A percentile compares a stretch with the other conserved stretches of the same genome.
Conservation (phyloP, 257 asterid species). For the Eucommia ulmoides region DNA sequence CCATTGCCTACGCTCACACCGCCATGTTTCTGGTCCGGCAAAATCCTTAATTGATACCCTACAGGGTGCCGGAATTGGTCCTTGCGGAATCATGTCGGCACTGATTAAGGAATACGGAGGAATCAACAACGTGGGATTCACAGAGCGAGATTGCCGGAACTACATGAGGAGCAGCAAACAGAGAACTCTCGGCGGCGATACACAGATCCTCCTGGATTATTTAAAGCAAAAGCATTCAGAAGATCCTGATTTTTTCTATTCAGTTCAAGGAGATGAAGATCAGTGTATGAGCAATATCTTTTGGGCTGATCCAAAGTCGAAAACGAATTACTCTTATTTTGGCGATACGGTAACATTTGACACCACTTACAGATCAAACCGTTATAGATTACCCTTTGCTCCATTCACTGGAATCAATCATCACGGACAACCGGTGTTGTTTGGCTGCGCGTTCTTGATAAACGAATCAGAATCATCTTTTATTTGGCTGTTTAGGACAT, state of each 20-base stretch:
- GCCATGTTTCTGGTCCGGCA: slow-evolving; percentile 9
- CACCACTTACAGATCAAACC: slow-evolving; percentile 4
- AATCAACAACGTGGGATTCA: slow-evolving; percentile 5
- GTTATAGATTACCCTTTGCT: slow-evolving; percentile 8
- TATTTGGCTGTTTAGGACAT: slow-evolving; percentile 10
- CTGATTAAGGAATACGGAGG: slow-evolving; percentile 12
- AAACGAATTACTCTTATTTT: slow-evolving; percentile 2
- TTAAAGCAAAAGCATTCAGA: slow-evolving; percentile 8
- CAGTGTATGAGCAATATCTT: slow-evolving; percentile 10
- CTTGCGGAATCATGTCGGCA: slow-evolving; percentile 10
- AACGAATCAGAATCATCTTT: slow-evolving; percentile 7
- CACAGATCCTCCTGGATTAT: slow-evolving; percentile 7
- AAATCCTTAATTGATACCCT: slow-evolving; percentile 10
- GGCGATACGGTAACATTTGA: slow-evolving; percentile 12
- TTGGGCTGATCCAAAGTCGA: slow-evolving; percentile 5
- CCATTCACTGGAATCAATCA: slow-evolving; percentile 7
- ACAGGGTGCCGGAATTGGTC: slow-evolving; percentile 10
- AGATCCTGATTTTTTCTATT: slow-evolving; percentile 8
- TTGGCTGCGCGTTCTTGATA: slow-evolving; percentile 8
- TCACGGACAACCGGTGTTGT: slow-evolving; percentile 9
- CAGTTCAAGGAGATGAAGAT: slow-evolving; percentile 11
- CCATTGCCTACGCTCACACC: slow-evolving; percentile 9
- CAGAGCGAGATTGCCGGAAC: slow-evolving; percentile 13
- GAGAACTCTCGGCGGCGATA: slow-evolving; percentile 11
- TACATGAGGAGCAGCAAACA: slow-evolving; percentile 10